These are phyloP conservation scores for Trichoderma koningii DNA, from an alignment of 2,329 filamentous ascomycete genomes.

Conservation along the genomic window DNA sequence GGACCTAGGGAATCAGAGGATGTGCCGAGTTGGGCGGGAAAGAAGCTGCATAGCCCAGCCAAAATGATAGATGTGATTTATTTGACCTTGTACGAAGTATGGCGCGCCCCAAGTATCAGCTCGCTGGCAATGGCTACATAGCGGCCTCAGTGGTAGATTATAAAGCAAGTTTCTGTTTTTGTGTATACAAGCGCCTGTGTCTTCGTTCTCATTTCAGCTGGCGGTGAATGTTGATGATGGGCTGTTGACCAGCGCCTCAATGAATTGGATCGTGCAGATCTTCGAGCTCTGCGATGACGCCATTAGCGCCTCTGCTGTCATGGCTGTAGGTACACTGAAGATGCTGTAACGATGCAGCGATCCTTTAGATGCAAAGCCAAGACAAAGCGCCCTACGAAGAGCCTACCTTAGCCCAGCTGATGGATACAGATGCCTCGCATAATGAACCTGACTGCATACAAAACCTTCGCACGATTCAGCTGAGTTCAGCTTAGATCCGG, in stretches of 20 bases:
- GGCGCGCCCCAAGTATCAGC: constrained; percentile 1
- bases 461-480: neutral
- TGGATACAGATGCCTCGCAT: neutral
- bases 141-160: constrained; percentile 14
- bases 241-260: neutral
- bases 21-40: constrained; percentile 29
- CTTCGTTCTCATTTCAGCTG: neutral
- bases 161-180: constrained; percentile 9
- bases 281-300: constrained; percentile 11
- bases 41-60: constrained; percentile 28
- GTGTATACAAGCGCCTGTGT: neutral
- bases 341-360: constrained; percentile 3
- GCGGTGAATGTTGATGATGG: neutral
- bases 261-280: neutral
- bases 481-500: neutral
- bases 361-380: constrained; percentile 1
- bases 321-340: neutral
- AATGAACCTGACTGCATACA: neutral
- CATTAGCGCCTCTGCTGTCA: constrained; percentile 12
- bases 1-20: constrained; percentile 10
- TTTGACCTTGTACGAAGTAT: constrained; percentile 18
- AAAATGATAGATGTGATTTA: constrained; percentile 27
- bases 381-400: neutral
- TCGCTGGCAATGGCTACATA: constrained; percentile 1
- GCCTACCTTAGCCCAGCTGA: no score